Evolutionary conservation across 306 rosid genomes (phyloP), one percentile per base, ranked within the genome.

Genomic region (Dryas octopetala): DNA sequence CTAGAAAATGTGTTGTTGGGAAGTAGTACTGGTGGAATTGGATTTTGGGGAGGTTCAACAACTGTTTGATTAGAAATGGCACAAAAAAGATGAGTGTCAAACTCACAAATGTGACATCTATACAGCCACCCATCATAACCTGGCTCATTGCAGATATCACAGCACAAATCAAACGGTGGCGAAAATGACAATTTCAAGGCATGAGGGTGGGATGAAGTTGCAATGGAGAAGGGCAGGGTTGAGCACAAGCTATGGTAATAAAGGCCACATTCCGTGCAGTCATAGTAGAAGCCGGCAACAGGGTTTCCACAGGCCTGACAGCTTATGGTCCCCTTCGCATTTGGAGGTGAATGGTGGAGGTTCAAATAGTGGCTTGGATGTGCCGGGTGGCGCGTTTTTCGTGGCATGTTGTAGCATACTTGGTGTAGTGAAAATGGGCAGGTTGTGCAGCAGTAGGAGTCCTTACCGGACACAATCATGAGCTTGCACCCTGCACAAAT

Each of bases 71-170:
- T 74, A 5, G 67, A 59, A 16, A 84, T 63, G 2, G 86, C 90
- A 72, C 91, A 89, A 19, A 58, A 74, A 6, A 87, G 32, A 66
- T 89, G 91, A 7, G 83, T 72, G 6, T 89, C 95, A 32, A 83
- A 89, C 69, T 89, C 92, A 46, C 96, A 90, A 46, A 79, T 82
- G 71, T 28, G 85, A 71, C 96, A 90, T 75, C 92, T 72, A 73
- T 86, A 90, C 5, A 90, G 88, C 96, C 96, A 90, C 3, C 84
- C 84, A 6, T 73, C 82, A 38, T 71, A 72, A 70, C 88, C 69
- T 0, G 89, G 74, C 26, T 81, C 82, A 40, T 74, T 65, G 74
- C 90, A 90, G 51, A 90, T 46, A 61, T 90, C 91, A 74, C 90
- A 90, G 65, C 72, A 82, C 83, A 88, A 88, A 28, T 86, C 85